A percentile compares a stretch with the other conserved stretches of the same genome.
phyloP scores from a whole-genome alignment of 179 eudicot species.

The Vitellaria paradoxa region DNA sequence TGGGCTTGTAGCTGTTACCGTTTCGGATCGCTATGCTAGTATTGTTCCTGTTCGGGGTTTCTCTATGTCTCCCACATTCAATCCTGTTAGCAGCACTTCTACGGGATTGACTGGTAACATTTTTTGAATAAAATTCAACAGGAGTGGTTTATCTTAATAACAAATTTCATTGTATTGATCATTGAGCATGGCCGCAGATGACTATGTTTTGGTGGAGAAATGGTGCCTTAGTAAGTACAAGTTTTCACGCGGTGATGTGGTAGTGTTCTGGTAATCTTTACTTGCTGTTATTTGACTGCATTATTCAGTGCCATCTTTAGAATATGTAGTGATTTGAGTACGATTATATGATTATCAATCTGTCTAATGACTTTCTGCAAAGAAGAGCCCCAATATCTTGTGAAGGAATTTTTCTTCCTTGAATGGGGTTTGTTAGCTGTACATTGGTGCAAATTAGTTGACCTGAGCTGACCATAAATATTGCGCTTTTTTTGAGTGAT shows the following conservation, averaged over 20 bases:
- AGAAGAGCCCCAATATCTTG: not conserved
- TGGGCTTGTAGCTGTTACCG: constrained; percentile 64
- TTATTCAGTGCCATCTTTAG: not conserved
- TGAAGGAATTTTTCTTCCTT: constrained; percentile 1
- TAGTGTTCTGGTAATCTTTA: constrained; percentile 69
- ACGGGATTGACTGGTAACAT: constrained; percentile 31
- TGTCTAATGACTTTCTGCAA: not conserved
- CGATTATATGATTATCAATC: not conserved
- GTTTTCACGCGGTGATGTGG: constrained; percentile 84
- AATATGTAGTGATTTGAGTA: not conserved
- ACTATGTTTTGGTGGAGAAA: constrained; percentile 84
- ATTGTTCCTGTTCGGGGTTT: constrained; percentile 52
- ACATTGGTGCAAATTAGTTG: not conserved
- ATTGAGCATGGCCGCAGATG: constrained; percentile 50
- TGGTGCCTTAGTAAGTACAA: constrained; percentile 69
- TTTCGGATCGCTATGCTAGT: constrained; percentile 74
- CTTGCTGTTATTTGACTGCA: not conserved
- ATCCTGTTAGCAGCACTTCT: constrained; percentile 48
- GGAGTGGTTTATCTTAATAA: not conserved
- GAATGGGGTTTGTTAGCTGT: not conserved
- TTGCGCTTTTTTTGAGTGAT: not conserved
- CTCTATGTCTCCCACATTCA: constrained; percentile 92
- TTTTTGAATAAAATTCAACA: not conserved
- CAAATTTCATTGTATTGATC: not conserved
- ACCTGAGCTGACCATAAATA: not conserved